Conservation (phyloP, 352 stramenopile species). For the Phytophthora melonis region DNA sequence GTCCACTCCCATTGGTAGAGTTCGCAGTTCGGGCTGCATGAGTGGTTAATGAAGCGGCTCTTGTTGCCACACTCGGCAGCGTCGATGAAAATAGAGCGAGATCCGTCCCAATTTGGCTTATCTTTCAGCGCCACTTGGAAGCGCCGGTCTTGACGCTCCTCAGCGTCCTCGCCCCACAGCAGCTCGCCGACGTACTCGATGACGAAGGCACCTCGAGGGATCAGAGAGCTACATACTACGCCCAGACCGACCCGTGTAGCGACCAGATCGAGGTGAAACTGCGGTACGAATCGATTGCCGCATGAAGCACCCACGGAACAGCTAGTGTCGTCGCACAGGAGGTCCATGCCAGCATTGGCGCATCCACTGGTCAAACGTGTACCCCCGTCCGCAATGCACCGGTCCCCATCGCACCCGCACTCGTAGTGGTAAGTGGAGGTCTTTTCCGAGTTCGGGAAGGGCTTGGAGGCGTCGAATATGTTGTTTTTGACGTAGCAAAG, state of each 20-base stretch:
- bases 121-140: no score
- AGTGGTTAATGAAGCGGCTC: no score
- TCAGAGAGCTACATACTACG: not conserved
- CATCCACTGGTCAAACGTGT: not conserved
- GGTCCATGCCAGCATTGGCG: constrained; percentile 6
- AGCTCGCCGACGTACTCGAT: no score
- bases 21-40: no score
- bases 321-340: not conserved
- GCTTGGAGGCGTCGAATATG: no score
- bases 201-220: not conserved
- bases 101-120: no score
- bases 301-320: not conserved
- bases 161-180: no score
- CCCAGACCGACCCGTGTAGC: not conserved
- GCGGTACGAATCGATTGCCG: constrained; percentile 3
- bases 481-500: not conserved
- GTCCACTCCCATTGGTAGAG: no score
- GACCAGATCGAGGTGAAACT: not conserved
- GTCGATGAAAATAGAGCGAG: no score
- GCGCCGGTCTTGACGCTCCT: no score
- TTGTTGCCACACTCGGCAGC: no score
- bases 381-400: constrained; percentile 2
- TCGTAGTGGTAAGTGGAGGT: not conserved
- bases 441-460: not conserved
- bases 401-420: not conserved